Base-by-base conservation (phyloP, 2,329 filamentous ascomycete genomes). In the Conoideocrella luteorostrata region DNA sequence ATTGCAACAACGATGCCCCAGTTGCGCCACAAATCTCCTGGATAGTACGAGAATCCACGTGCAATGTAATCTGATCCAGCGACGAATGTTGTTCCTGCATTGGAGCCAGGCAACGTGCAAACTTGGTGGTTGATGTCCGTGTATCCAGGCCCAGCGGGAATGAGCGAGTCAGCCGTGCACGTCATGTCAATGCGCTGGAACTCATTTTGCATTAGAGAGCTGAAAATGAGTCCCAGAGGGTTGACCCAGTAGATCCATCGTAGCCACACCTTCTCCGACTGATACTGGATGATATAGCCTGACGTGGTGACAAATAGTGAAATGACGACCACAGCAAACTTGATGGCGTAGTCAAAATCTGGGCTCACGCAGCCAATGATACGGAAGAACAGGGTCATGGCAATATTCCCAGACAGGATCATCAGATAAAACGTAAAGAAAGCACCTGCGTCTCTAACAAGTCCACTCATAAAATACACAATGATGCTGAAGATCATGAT, bases 281-380 rank as follows among this genome's bases (percentile, higher is more conserved):
- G 76, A 59, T 86, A 89, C 59, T 89, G 87, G 47, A 95, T 91
- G 33, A 94, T 67, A 62, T 93, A 95, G 4, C 88, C 88, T 1
- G 82, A 84, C 0, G 87, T 93, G 17, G 88, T 70, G 21, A 93
- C 79, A 53, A 90, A 88, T n/a, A 90, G 66, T 0, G 86, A 90
- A 50, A 95, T 88, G 41, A 88, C 75, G 1, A 88, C 72, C 5
- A 87, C 82, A 6, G 86, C 86, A 44, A 87, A 84, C 61, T 90
- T 90, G 62, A 90, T 86, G 3, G 89, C 89, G 34, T 85, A 86
- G 58, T 94, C 86, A 46, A 94, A 94, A 55, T 88, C 85, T 0
- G 86, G 84, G 47, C 84, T 88, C 11, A 86, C 47, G 47, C 82
- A 88, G 6, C 83, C 86, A 2, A 90, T 72, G 3, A 84, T 86